Conservation (phyloP, 305 asterid genomes). For the Ilex paraguariensis region DNA sequence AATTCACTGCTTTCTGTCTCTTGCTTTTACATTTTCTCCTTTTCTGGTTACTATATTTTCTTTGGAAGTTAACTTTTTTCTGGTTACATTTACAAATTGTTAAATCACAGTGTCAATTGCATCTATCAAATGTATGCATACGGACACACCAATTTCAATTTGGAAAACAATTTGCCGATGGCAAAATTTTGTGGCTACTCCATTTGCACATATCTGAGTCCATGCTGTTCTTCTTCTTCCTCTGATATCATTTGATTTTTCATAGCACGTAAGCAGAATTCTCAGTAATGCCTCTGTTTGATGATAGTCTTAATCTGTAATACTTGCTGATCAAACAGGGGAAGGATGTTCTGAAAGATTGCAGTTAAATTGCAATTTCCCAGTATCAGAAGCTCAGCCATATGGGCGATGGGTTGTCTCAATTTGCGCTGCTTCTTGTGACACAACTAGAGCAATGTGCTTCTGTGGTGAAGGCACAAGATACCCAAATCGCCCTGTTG, state of each 20-base stretch:
- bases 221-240: not conserved
- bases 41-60: too few species aligned
- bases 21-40: too few species aligned
- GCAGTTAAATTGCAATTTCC: slow-evolving; percentile 65
- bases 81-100: too few species aligned
- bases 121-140: too few species aligned
- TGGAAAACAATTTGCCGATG: too few species aligned
- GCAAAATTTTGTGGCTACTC: too few species aligned
- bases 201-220: too few species aligned
- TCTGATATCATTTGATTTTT: not conserved
- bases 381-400: slow-evolving; percentile 51
- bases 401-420: slow-evolving; percentile 92
- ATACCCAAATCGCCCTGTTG: slow-evolving; percentile 84
- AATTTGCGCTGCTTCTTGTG: slow-evolving; percentile 80
- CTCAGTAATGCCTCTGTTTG: not conserved
- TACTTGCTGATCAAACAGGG: slow-evolving; percentile 38
- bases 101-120: too few species aligned
- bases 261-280: not conserved
- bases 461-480: slow-evolving; percentile 96
- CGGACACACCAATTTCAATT: too few species aligned
- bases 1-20: too few species aligned
- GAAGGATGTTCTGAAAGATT: slow-evolving; percentile 76
- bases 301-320: not conserved
- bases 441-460: slow-evolving; percentile 90
- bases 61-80: too few species aligned